phyloP scores from a whole-genome alignment of 176 grass and related monocot genomes.

The Lolium rigidum region DNA sequence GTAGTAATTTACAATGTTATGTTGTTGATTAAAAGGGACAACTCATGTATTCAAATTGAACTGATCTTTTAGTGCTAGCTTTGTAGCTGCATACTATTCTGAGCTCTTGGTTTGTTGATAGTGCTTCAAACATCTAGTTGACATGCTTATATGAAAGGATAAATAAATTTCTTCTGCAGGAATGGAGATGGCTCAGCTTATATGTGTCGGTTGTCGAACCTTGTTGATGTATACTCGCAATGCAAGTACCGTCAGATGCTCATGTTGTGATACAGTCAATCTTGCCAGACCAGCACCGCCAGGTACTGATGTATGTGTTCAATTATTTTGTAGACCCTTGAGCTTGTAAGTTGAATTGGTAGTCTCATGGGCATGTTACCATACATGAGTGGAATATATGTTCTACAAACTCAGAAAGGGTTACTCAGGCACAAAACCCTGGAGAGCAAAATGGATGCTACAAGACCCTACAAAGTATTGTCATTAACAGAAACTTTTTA shows the following conservation, averaged over 20 bases:
- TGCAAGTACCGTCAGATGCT: constrained; percentile 77
- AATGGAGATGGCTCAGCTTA: constrained; percentile 75
- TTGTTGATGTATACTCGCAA: constrained; percentile 78
- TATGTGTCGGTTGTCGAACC: constrained; percentile 75
- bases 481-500: background rate
- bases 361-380: background rate
- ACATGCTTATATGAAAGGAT: constrained; percentile 36
- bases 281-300: constrained; percentile 52
- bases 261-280: constrained; percentile 87
- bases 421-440: background rate
- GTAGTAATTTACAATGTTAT: background rate
- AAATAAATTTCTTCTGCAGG: constrained; percentile 49
- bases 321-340: constrained; percentile 34
- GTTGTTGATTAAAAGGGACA: constrained; percentile 1
- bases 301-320: constrained; percentile 55
- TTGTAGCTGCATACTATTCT: constrained; percentile 4
- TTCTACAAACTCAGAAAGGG: constrained; percentile 13
- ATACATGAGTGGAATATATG: constrained; percentile 20
- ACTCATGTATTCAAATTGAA: constrained; percentile 1
- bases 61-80: background rate
- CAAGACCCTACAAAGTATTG: background rate
- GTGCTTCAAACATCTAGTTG: constrained; percentile 34
- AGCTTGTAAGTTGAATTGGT: constrained; percentile 12
- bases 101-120: constrained; percentile 17
- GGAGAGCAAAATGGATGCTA: background rate